Base-by-base conservation (phyloP, 2,329 filamentous ascomycete species). In the Lachnellula suecica region DNA sequence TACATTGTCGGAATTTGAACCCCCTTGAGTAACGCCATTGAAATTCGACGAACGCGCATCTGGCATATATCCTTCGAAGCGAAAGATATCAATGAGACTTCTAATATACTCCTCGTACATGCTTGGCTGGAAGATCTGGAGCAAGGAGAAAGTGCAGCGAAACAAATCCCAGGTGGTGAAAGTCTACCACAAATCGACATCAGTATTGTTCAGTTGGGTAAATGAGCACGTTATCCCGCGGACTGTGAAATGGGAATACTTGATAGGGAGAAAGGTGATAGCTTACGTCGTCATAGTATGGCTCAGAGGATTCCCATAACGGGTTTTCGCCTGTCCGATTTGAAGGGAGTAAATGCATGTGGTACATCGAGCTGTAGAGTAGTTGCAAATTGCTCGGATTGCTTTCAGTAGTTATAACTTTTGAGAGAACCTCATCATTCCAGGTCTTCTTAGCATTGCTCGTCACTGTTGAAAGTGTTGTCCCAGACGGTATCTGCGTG, bases 271-370 rank as follows among this genome's bases (percentile, higher is more conserved):
- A n/a, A n/a, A n/a, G n/a, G n/a, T n/a, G n/a, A n/a, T n/a, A n/a
- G n/a, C n/a, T n/a, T n/a, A n/a, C n/a, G 51, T 89, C 85, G 56
- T 88, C 84, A 62, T 86, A 89, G 60, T 86, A 88, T 1, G 85
- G 85, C 64, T 89, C 85, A 0, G 63, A 61, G 1, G 81, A 83
- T 1, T 70, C 64, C 85, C 85, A 89, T 0, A 76, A 68, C 0
- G 85, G 85, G 56, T 89, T 89, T 64, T 89, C 86, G 0, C 83
- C 84, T 0, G 84, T 88, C 56, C 84, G 81, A 64, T 89, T 87
- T 1, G 84, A 85, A 0, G 85, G 85, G 31, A 88, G 78, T 10
- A 89, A 67, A 53, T 83, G 80, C 80, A 87, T 86, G 20, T 13
- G 84, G 62, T 89, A 89, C 29, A 90, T 65, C 0, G 83, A 84